A percentile compares a stretch with the other conserved stretches of the same genome.
phyloP scores from a whole-genome alignment of 2,329 filamentous ascomycete species.

The Fusarium sp. region DNA sequence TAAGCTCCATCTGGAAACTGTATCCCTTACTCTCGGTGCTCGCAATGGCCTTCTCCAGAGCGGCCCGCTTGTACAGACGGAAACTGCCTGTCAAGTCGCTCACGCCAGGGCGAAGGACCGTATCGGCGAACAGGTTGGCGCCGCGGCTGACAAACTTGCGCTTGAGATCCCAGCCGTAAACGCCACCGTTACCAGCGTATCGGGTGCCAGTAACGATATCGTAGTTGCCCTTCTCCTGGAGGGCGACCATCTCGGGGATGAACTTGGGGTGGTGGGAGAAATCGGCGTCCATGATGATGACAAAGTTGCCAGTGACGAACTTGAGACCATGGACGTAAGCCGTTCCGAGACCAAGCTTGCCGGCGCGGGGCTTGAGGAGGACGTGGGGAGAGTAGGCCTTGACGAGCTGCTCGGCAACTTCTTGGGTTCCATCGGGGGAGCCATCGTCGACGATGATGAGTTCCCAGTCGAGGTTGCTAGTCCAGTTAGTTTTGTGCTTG shows the following conservation, averaged over 20 bases:
- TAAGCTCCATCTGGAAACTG: constrained; percentile 99
- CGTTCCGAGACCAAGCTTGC: constrained; percentile 97
- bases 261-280: constrained; percentile 99
- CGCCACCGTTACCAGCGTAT: constrained; percentile 90
- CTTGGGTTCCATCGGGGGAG: constrained; percentile 94
- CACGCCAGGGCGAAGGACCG: constrained; percentile 91
- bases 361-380: constrained; percentile 86
- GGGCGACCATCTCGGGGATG: constrained; percentile 92
- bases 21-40: constrained; percentile 97
- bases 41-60: constrained; percentile 90
- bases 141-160: constrained; percentile 87
- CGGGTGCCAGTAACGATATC: constrained; percentile 98
- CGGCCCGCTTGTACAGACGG: constrained; percentile 91
- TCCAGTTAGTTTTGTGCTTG: constrained; percentile 1
- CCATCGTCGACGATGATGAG: constrained; percentile 98
- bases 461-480: constrained; percentile 94
- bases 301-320: constrained; percentile 91
- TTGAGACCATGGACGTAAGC: constrained; percentile 96
- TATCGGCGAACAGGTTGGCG: constrained; percentile 96
- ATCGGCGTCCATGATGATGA: constrained; percentile 99
- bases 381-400: constrained; percentile 86
- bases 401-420: constrained; percentile 90
- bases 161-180: constrained; percentile 97
- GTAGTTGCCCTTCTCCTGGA: constrained; percentile 83
- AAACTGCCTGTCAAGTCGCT: constrained; percentile 97